phyloP scores from a whole-genome alignment of 148 eudicot genomes.

The Bassia scoparia region DNA sequence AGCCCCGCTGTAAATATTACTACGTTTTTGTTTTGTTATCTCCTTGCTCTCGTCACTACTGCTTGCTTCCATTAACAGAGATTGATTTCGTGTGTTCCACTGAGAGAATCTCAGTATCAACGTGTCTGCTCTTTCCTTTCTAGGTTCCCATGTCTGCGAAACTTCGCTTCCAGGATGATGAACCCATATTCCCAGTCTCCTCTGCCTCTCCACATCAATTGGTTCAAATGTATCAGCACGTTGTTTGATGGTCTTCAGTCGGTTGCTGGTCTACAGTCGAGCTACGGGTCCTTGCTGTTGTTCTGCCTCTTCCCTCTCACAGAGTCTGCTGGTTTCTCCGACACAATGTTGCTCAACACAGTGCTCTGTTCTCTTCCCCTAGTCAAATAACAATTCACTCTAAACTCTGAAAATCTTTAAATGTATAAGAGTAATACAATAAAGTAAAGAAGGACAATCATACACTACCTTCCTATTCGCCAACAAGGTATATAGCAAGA shows the following conservation, averaged over 20 bases:
- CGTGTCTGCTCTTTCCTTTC: constrained; percentile 57
- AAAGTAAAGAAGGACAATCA: background rate
- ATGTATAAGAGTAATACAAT: background rate
- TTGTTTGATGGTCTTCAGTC: too few relatives aligned
- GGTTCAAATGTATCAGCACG: constrained; percentile 64
- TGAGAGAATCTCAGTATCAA: constrained; percentile 38
- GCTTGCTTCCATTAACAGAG: constrained; percentile 27
- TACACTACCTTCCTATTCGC: constrained; percentile 50
- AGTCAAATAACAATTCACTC: too few relatives aligned
- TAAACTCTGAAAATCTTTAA: too few relatives aligned
- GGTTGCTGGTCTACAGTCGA: constrained; percentile 11
- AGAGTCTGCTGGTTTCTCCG: constrained; percentile 27
- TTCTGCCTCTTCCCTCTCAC: constrained; percentile 25
- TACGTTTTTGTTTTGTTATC: constrained; percentile 15
- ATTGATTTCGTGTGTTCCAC: constrained; percentile 34
- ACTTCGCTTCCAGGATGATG: constrained; percentile 78
- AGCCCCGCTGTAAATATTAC: constrained; percentile 45
- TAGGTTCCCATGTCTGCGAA: constrained; percentile 71
- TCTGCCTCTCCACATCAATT: constrained; percentile 61
- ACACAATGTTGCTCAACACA: constrained; percentile 25
- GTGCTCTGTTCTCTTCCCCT: constrained; percentile 40
- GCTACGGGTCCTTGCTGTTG: constrained; percentile 24
- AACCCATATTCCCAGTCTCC: constrained; percentile 77
- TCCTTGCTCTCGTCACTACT: constrained; percentile 51
- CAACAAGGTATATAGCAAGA: constrained; percentile 69